Conservation (phyloP, 1,284 basidiomycete genomes). For the Ustilago loliicola region DNA sequence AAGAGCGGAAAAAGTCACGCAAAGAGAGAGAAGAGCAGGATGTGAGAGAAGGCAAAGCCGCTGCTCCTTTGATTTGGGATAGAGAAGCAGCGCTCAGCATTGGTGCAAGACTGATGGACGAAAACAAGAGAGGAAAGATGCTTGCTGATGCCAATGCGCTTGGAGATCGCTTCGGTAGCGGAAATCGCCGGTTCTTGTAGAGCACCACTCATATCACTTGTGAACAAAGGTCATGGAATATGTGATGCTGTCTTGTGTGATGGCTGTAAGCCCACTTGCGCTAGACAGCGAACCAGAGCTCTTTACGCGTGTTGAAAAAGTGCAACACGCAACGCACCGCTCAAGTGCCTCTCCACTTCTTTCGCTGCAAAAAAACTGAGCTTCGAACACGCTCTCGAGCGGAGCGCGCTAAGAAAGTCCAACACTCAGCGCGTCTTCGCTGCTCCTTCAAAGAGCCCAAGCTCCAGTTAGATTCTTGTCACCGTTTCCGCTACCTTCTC, state of each 20-base stretch:
- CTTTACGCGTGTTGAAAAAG: slow-evolving; percentile 15
- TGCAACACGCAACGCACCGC: slow-evolving; percentile 9
- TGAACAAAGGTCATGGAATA: background rate
- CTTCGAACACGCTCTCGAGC: slow-evolving; percentile 10
- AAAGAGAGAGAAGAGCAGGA: slow-evolving; percentile 49
- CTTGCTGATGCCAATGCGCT: slow-evolving; percentile 48
- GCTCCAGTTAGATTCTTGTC: slow-evolving; percentile 1
- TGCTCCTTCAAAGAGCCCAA: no score
- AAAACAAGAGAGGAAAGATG: slow-evolving; percentile 41
- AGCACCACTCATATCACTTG: background rate
- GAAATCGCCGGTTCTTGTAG: slow-evolving; percentile 45
- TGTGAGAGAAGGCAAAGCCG: slow-evolving; percentile 33
- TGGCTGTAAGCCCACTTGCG: background rate
- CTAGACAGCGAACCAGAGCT: background rate
- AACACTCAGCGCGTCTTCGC: background rate
- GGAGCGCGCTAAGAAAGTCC: no score
- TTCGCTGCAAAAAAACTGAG: slow-evolving; percentile 8
- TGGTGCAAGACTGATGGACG: slow-evolving; percentile 53
- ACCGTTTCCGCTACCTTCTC: background rate
- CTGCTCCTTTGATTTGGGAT: slow-evolving; percentile 55
- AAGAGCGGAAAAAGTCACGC: slow-evolving; percentile 22
- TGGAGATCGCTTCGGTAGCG: slow-evolving; percentile 49
- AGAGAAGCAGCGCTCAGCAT: slow-evolving; percentile 51
- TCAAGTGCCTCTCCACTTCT: slow-evolving; percentile 7
- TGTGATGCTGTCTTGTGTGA: background rate